These are phyloP conservation scores for Boletus holoroseus DNA, from an alignment of 1,284 basidiomycete species.

Conservation along the genomic window DNA sequence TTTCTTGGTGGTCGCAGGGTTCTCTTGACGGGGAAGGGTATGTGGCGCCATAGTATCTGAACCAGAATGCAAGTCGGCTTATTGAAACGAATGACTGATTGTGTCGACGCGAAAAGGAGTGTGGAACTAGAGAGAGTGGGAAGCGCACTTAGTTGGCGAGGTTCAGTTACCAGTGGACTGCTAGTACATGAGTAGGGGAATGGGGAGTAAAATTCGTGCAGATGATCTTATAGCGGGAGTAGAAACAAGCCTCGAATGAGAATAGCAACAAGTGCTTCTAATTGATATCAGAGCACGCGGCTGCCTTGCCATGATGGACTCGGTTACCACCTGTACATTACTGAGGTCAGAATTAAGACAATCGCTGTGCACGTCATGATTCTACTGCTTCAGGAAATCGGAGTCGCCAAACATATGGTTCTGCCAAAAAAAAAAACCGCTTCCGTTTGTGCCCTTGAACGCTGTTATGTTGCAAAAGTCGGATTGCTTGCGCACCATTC, in stretches of 20 bases:
- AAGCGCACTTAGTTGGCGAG: neutral
- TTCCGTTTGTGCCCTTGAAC: neutral
- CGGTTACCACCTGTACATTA: constrained; percentile 8
- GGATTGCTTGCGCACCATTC: constrained; percentile 23
- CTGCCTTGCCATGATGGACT: neutral
- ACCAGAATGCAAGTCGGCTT: neutral
- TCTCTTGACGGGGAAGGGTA: neutral
- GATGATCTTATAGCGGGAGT: constrained; percentile 7
- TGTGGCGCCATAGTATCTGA: constrained; percentile 23
- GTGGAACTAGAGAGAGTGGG: constrained; percentile 11
- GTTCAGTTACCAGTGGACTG: neutral
- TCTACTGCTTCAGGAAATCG: neutral
- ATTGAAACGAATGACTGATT: neutral
- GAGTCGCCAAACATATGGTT: neutral
- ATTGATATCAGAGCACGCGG: constrained; percentile 1
- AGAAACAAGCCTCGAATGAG: neutral
- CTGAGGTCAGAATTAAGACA: constrained; percentile 1
- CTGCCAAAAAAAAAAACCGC: neutral
- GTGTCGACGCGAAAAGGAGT: constrained; percentile 5
- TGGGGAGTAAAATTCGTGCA: neutral
- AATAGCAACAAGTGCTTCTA: neutral
- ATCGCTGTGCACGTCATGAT: neutral
- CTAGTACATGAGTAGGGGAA: constrained; percentile 4
- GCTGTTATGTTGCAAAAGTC: constrained; percentile 25
- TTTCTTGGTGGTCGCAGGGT: constrained; percentile 7